A percentile compares a stretch with the other conserved stretches of the same genome.
phyloP scores from a whole-genome alignment of 495 filamentous ascomycete genomes.

The Tuber indicum region DNA sequence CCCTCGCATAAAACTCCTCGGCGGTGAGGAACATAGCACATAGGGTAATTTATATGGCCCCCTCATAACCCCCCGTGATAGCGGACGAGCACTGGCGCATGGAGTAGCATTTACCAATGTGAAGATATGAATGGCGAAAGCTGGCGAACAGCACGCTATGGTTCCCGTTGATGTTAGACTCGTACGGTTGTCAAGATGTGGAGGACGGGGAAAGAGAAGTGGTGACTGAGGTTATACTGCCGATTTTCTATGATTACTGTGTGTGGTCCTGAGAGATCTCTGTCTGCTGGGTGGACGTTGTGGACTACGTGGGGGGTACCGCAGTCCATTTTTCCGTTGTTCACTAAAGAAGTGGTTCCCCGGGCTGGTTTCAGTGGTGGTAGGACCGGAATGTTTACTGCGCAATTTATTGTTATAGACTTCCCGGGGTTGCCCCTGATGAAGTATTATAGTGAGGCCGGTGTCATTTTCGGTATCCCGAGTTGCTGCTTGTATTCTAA shows the following conservation, averaged over 20 bases:
- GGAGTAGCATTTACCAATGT: slow-evolving; percentile 69
- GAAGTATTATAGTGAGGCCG: no score
- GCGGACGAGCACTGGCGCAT: slow-evolving; percentile 56
- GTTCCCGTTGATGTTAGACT: slow-evolving; percentile 36
- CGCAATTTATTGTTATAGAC: no score
- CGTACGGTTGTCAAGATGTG: slow-evolving; percentile 2
- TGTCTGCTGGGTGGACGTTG: no score
- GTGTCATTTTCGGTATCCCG: no score
- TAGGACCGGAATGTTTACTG: no score
- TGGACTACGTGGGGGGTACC: no score
- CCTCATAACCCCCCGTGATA: slow-evolving; percentile 55
- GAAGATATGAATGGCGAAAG: slow-evolving; percentile 69
- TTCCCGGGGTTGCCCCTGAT: no score
- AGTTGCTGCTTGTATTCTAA: no score
- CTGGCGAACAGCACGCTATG: slow-evolving; percentile 48
- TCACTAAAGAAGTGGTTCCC: no score
- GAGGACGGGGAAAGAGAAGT: slow-evolving; percentile 27
- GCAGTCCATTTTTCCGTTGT: no score
- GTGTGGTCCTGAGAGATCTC: no score
- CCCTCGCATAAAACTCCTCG: slow-evolving; percentile 57
- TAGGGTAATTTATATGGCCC: slow-evolving; percentile 58
- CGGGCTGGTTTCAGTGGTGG: no score
- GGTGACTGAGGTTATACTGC: slow-evolving; percentile 46
- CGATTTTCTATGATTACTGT: slow-evolving; percentile 36
- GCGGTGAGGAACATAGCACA: slow-evolving; percentile 54